Base-by-base conservation (phyloP, 805 yeast genomes). In the Yarrowia sp. region DNA sequence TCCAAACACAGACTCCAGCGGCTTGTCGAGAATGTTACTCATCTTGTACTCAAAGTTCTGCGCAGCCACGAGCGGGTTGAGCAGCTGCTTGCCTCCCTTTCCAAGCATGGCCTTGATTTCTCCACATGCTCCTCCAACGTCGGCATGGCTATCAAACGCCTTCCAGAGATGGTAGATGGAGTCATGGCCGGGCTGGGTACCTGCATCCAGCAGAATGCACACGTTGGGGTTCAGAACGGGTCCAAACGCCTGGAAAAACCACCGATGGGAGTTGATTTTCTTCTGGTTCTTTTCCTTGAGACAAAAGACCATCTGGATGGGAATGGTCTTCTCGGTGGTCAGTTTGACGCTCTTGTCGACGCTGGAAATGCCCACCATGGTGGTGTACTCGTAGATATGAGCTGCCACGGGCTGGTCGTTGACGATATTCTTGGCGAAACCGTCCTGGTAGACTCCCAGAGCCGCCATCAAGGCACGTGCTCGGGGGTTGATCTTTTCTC, bases 51-150 rank as follows among this genome's bases (percentile, higher is more conserved):
- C 99, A 77, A 95, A 94, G 78, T 94, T 94, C 77, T 95, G 98
- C 0, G 98, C 96, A 2, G 98, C 97, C 10, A 94, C 94, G 68
- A 94, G 78, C 9, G 99, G 98, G 75, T 94, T 94, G 15, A 87
- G 71, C 52, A 94, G 79, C 55, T 83, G 81, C 56, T 74, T 77
- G 69, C 82, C 84, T 13, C 80, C 82, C 24, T 80, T 81, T 2
- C 98, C 98, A 66, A 93, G 79, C 77, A 89, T 87, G 0, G 95
- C 96, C 71, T 87, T 88, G 78, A 95, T 94, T 76, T 95, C 98
- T 67, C 99, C 99, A 85, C 99, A 94, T 1, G 98, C 96, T 46
- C 99, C 99, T 2, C 97, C 99, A 20, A 94, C 96, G 66, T 86
- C 84, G 1, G 92, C 89, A 72, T 87, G 83, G 69, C 82, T 82